Evolutionary conservation across 768 basidiomycete species (phyloP).

Genomic region (Chalciporus chontae): DNA sequence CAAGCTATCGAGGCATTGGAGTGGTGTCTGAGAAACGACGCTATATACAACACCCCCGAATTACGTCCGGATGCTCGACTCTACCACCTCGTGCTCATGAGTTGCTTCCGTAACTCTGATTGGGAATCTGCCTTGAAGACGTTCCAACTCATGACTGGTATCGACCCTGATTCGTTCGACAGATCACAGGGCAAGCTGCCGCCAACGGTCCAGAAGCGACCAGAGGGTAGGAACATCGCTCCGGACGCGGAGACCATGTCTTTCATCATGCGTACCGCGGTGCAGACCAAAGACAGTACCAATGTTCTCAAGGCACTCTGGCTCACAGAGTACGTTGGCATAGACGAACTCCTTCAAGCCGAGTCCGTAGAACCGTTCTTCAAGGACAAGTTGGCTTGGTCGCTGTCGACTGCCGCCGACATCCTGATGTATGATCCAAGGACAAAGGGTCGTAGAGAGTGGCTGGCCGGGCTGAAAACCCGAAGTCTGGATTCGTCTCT

Average conservation of each 20-base stretch:
- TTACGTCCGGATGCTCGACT: constrained; percentile 36
- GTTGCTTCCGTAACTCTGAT: constrained; percentile 62
- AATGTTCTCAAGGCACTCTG: constrained; percentile 60
- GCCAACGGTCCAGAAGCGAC: constrained; percentile 41
- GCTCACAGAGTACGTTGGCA: constrained; percentile 48
- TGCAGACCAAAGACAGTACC: constrained; percentile 45
- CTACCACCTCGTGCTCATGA: constrained; percentile 58
- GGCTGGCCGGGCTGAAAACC: constrained; percentile 17
- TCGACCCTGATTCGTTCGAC: constrained; percentile 47
- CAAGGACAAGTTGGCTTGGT: constrained; percentile 46
- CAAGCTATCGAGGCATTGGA: constrained; percentile 57
- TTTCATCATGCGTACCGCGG: constrained; percentile 55
- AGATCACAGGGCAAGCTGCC: constrained; percentile 33
- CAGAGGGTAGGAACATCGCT: constrained; percentile 40
- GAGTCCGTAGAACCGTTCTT: constrained; percentile 32
- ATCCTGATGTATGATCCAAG: constrained; percentile 27
- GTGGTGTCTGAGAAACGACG: constrained; percentile 65
- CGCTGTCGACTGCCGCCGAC: constrained; percentile 40
- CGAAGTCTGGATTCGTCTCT: constrained; percentile 11
- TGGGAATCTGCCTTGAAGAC: constrained; percentile 55
- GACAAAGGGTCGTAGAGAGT: constrained; percentile 12
- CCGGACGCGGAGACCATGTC: constrained; percentile 56
- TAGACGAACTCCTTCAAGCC: constrained; percentile 33
- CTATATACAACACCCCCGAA: constrained; percentile 42
- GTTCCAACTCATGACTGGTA: constrained; percentile 75